phyloP scores from a whole-genome alignment of 306 rosid genomes.

The Abrus pulchellus region DNA sequence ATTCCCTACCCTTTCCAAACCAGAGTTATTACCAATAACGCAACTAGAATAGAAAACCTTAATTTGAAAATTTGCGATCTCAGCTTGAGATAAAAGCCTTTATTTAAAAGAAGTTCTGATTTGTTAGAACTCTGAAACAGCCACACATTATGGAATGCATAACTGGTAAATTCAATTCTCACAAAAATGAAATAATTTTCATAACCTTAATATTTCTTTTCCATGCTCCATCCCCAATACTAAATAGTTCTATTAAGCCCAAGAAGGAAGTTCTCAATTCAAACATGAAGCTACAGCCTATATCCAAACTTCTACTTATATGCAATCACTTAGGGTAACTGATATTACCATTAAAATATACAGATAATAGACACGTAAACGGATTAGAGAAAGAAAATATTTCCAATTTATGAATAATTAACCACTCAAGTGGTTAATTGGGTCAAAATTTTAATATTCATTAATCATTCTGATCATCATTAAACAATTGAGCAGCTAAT shows the following conservation, averaged over 20 bases:
- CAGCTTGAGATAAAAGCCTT: not conserved
- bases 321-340: slow-evolving; percentile 14
- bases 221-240: not conserved
- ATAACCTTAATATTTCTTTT: not conserved
- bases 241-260: not conserved
- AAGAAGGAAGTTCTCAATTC: slow-evolving; percentile 28
- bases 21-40: not conserved
- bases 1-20: not conserved
- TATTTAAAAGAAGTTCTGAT: not conserved
- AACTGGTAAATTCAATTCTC: slow-evolving; percentile 14
- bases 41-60: not conserved
- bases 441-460: slow-evolving; percentile 4
- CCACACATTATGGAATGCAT: slow-evolving; percentile 18
- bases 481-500: not conserved
- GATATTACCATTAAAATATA: slow-evolving; percentile 6
- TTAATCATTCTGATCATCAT: slow-evolving; percentile 12
- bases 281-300: not conserved
- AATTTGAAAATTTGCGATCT: slow-evolving; percentile 15
- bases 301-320: slow-evolving; percentile 10
- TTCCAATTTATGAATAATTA: slow-evolving; percentile 26
- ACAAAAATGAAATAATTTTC: slow-evolving; percentile 14
- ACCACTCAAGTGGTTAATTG: slow-evolving; percentile 20
- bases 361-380: not conserved
- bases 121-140: not conserved
- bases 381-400: not conserved